phyloP scores from a whole-genome alignment of 305 asterid genomes.

The Fraxinus paxiana region DNA sequence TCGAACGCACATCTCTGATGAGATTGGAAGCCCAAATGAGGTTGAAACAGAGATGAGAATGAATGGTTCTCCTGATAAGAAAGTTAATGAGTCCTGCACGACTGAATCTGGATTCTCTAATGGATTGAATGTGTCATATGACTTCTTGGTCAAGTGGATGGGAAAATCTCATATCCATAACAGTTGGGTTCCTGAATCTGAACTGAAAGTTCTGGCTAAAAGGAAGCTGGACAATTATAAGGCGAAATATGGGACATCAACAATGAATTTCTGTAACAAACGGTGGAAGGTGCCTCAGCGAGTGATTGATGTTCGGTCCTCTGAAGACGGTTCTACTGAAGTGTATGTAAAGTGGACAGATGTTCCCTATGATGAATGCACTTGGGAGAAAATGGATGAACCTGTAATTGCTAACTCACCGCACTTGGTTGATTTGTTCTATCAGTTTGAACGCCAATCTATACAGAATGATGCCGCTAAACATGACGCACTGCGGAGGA shows the following conservation, averaged over 20 bases:
- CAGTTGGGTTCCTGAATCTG: conserved; percentile 81
- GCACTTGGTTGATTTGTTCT: conserved; percentile 64
- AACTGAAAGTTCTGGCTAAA: conserved; percentile 74
- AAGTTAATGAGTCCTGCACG: conserved; percentile 34
- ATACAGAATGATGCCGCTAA: conserved; percentile 46
- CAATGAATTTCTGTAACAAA: conserved; percentile 69
- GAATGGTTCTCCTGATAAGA: conserved; percentile 33
- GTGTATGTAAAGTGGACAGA: conserved; percentile 82
- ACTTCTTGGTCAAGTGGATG: conserved; percentile 91
- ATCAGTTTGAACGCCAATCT: conserved; percentile 68
- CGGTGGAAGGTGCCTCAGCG: conserved; percentile 89
- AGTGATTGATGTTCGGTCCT: conserved; percentile 63
- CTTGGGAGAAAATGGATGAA: conserved; percentile 89
- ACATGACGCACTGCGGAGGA: conserved; percentile 37
- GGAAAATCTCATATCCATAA: conserved; percentile 91
- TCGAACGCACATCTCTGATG: conserved; percentile 31
- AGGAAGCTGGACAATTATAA: conserved; percentile 88
- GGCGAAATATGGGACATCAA: conserved; percentile 70
- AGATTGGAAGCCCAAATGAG: conserved; percentile 41
- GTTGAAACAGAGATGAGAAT: conserved; percentile 30
- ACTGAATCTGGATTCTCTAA: conserved; percentile 34
- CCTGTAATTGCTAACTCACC: conserved; percentile 56
- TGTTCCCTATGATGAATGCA: conserved; percentile 90
- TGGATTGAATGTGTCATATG: conserved; percentile 42
- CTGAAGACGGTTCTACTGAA: conserved; percentile 58